Percentiles rank a stretch among this genome's conserved stretches.
phyloP scores from a whole-genome alignment of 73 alveolate genomes.

The Paramecium octaurelia region DNA sequence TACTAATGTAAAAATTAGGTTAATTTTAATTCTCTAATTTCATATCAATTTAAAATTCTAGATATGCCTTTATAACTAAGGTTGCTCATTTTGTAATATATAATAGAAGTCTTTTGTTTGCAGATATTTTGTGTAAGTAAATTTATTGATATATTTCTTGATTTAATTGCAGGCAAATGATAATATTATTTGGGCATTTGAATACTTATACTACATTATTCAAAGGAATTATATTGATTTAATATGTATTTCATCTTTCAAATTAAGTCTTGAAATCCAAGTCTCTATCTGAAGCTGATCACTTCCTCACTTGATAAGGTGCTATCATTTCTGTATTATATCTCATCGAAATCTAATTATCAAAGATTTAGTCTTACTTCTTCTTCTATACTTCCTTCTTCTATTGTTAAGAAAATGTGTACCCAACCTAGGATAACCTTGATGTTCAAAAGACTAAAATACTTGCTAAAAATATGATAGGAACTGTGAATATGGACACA shows the following conservation, averaged over 20 bases:
- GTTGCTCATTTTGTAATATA: too few relatives aligned
- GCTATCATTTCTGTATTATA: constrained; percentile 1
- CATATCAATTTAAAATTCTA: not conserved
- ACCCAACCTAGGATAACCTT: constrained; percentile 15
- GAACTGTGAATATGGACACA: not conserved
- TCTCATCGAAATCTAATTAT: not conserved
- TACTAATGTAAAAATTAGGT: not conserved
- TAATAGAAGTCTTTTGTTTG: too few relatives aligned
- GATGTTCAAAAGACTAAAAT: not conserved
- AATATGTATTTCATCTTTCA: not conserved
- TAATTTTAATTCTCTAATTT: too few relatives aligned
- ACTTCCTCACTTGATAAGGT: not conserved
- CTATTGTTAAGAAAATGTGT: not conserved
- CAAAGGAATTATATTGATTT: not conserved
- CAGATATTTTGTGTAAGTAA: not conserved
- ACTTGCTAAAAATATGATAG: not conserved
- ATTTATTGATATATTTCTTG: not conserved
- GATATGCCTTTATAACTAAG: not conserved
- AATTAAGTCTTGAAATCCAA: not conserved
- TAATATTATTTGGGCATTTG: not conserved
- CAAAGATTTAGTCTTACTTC: not conserved
- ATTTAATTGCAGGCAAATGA: not conserved
- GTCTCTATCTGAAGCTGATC: not conserved
- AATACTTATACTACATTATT: not conserved
- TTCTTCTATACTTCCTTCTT: constrained; percentile 29